Conservation (phyloP, 2,329 filamentous ascomycete genomes). For the Aureobasidium sp. region DNA sequence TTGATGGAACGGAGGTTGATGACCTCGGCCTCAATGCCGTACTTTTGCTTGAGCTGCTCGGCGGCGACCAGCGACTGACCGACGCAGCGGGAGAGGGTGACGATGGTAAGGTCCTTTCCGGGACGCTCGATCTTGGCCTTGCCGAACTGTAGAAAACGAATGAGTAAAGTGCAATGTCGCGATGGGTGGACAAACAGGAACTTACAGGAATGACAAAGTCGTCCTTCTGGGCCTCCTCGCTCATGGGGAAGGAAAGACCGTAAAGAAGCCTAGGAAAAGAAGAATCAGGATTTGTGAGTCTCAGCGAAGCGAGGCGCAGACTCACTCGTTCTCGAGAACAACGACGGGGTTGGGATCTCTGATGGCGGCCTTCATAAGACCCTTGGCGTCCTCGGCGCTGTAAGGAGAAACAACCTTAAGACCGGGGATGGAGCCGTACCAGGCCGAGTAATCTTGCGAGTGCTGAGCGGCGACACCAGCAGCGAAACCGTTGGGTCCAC, state of each 20-base stretch:
- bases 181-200: not conserved
- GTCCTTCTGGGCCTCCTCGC: slow-evolving; percentile 86
- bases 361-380: slow-evolving; percentile 93
- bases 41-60: slow-evolving; percentile 88
- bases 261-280: slow-evolving; percentile 59
- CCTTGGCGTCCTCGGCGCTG: slow-evolving; percentile 97
- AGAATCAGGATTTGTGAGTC: not conserved
- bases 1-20: slow-evolving; percentile 98
- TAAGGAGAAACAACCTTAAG: slow-evolving; percentile 95
- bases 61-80: slow-evolving; percentile 84
- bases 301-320: not conserved
- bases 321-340: slow-evolving; percentile 47
- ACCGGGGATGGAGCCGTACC: slow-evolving; percentile 97
- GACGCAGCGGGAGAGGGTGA: slow-evolving; percentile 89
- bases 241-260: slow-evolving; percentile 93
- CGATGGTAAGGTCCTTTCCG: slow-evolving; percentile 93
- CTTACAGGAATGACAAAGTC: slow-evolving; percentile 83
- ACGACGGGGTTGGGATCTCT: slow-evolving; percentile 96
- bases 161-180: not conserved
- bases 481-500: slow-evolving; percentile 96
- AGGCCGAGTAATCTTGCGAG: slow-evolving; percentile 97
- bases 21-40: slow-evolving; percentile 91
- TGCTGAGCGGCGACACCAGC: slow-evolving; percentile 93
- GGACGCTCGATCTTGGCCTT: slow-evolving; percentile 98
- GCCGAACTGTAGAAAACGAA: slow-evolving; percentile 53